These are phyloP conservation scores for Astrephomene gubernaculifera DNA, from an alignment of 139 green algal species.

Conservation along the genomic window DNA sequence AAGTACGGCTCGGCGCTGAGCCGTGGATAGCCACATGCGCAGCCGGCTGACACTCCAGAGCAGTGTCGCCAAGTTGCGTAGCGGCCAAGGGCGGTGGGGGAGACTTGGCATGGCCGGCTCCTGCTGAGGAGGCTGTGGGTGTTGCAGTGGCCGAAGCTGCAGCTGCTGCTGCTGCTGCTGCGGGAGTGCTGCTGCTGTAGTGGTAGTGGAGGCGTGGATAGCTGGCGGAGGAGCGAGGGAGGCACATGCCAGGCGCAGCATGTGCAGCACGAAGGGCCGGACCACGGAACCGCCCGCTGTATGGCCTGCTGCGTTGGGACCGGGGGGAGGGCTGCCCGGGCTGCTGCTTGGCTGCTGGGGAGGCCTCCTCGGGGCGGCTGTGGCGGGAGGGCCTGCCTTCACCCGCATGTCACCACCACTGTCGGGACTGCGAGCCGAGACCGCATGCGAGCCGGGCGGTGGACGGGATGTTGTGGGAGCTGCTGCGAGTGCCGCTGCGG, in stretches of 20 bases:
- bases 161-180: neutral
- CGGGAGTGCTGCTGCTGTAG: neutral
- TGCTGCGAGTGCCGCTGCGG: too few species aligned
- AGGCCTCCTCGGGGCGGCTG: too few species aligned
- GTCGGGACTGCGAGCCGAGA: too few species aligned
- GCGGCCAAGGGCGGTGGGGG: conserved; percentile 1
- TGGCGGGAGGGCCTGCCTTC: too few species aligned
- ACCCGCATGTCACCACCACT: too few species aligned
- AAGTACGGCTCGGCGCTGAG: neutral
- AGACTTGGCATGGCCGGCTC: neutral
- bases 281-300: too few species aligned
- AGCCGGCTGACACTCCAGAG: neutral
- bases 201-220: too few species aligned
- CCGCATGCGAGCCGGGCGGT: too few species aligned
- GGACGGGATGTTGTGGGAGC: too few species aligned
- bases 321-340: too few species aligned
- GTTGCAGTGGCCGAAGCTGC: neutral
- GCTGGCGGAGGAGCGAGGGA: neutral
- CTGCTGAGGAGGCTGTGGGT: neutral
- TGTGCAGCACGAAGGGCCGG: conserved; percentile 5
- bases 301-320: too few species aligned
- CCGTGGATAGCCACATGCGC: neutral
- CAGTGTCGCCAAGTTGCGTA: neutral
- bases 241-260: neutral
- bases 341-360: too few species aligned